Evolutionary conservation across 1,139 yeast species (phyloP), one percentile per base, ranked within the genome.

Genomic region (Groenewaldozyma auringiensis): DNA sequence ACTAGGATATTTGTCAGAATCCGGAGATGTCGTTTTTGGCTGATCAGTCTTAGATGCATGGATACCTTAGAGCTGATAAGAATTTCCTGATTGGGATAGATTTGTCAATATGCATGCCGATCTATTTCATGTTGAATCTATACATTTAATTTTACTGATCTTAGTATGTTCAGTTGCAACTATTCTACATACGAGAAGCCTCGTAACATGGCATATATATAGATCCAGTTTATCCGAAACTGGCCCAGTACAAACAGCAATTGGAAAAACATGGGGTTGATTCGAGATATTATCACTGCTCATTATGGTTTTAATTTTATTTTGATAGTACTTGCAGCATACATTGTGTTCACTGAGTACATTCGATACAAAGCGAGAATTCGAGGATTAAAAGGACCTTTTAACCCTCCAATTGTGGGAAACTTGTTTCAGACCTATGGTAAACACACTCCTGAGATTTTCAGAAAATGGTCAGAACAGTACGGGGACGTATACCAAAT

Each of bases 401-500:
- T 37, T 3, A 52, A 52, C 2, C 48, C 44, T 44, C 53, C 53
- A 3, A 27, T 53, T 11, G 39, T 46, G 13, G 56, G 56, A 3
- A 50, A 53, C 41, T 41, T 51, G 18, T 52, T 50, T 13, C 47
- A 45, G 32, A 48, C 47, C 9, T 31, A 40, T 13, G 34, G 21
- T n/a, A 45, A 48, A 34, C 44, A 50, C 29, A 52, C 55, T 3
- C 50, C 55, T 1, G 55, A 52, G 32, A 45, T 44, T 37, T 81
- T 73, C 56, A 53, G 67, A 49, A 52, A 61, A 16, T 78, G 87
- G 81, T 52, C 72, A 0, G 46, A 62, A 22, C 50, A 55, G 21
- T 73, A 73, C 53, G 72, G 76, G 0, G 67, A 73, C 3, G 71
- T 81, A 0, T 81, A 72, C 55, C 89, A 82, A 54, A 68, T 82